These are phyloP conservation scores for Mycena polygramma DNA, from an alignment of 768 basidiomycete species.

Conservation along the genomic window DNA sequence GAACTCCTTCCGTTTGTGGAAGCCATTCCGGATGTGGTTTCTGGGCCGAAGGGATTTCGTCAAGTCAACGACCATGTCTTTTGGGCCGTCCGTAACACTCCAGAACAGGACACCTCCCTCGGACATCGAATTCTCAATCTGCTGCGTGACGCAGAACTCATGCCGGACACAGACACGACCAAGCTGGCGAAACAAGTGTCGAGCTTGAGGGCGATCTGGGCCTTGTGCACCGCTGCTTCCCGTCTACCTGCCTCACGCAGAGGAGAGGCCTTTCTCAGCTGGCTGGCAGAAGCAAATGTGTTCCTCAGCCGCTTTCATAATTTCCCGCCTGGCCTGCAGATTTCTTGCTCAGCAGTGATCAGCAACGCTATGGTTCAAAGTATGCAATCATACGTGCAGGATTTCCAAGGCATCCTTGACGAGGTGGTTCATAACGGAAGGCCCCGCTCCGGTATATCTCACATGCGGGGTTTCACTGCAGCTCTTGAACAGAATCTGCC, in stretches of 20 bases:
- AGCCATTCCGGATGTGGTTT: not conserved
- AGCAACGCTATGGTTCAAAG: not conserved
- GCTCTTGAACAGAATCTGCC: not conserved
- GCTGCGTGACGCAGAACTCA: not conserved
- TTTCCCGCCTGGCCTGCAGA: constrained; percentile 1
- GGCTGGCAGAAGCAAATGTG: not conserved
- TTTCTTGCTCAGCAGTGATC: constrained; percentile 7
- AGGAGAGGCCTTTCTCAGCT: not conserved
- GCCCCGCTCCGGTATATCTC: not conserved
- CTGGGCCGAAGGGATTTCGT: constrained; percentile 4
- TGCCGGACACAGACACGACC: not conserved
- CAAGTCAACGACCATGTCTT: constrained; percentile 10
- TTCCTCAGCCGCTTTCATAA: constrained; percentile 1
- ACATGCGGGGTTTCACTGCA: not conserved
- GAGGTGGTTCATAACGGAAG: not conserved
- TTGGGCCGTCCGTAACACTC: not conserved
- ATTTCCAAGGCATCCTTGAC: not conserved
- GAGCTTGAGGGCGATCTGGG: constrained; percentile 9
- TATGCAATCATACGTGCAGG: not conserved
- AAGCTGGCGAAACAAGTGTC: constrained; percentile 2
- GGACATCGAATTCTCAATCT: constrained; percentile 3
- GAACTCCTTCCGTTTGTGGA: constrained; percentile 9
- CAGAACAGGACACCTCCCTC: not conserved
- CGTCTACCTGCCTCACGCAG: not conserved
- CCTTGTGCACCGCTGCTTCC: not conserved